Evolutionary conservation across 1,284 basidiomycete species (phyloP).

Genomic region (Tilletia setariae): DNA sequence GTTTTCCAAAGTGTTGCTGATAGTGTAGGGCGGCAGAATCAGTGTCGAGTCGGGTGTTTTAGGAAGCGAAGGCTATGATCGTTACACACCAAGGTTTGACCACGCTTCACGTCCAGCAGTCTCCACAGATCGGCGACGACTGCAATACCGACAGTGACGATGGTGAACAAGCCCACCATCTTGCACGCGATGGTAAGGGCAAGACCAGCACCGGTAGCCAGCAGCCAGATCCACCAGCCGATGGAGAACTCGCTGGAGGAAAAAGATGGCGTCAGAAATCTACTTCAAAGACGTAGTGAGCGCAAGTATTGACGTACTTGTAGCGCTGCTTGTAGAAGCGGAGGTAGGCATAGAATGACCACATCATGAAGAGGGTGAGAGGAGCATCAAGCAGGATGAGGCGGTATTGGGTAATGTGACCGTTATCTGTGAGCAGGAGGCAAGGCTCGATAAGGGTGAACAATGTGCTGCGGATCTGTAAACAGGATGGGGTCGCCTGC

Average conservation of each 20-base stretch:
- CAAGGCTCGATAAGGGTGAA: background rate
- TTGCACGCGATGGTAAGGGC: conserved; percentile 96
- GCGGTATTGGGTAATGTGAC: conserved; percentile 89
- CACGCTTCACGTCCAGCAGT: conserved; percentile 80
- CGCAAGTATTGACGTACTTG: conserved; percentile 58
- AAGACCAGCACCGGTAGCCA: conserved; percentile 85
- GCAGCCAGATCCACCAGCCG: conserved; percentile 89
- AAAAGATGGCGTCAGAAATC: background rate
- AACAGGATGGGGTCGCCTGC: no score
- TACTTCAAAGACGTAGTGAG: background rate
- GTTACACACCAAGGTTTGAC: conserved; percentile 56
- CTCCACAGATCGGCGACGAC: conserved; percentile 94
- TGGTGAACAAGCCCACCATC: conserved; percentile 93
- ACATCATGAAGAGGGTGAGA: conserved; percentile 88
- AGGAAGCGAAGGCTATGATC: background rate
- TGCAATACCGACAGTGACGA: conserved; percentile 81
- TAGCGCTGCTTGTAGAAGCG: conserved; percentile 94
- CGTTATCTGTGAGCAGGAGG: conserved; percentile 66
- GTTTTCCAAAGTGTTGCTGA: conserved; percentile 86
- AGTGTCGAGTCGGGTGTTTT: background rate
- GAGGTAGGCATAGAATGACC: conserved; percentile 88
- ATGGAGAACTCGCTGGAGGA: conserved; percentile 31
- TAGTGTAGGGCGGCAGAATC: background rate
- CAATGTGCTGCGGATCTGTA: background rate
- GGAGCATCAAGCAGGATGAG: conserved; percentile 93